Evolutionary conservation across 2,329 filamentous ascomycete genomes (phyloP).

Genomic region (Pseudogymnoascus sp.): DNA sequence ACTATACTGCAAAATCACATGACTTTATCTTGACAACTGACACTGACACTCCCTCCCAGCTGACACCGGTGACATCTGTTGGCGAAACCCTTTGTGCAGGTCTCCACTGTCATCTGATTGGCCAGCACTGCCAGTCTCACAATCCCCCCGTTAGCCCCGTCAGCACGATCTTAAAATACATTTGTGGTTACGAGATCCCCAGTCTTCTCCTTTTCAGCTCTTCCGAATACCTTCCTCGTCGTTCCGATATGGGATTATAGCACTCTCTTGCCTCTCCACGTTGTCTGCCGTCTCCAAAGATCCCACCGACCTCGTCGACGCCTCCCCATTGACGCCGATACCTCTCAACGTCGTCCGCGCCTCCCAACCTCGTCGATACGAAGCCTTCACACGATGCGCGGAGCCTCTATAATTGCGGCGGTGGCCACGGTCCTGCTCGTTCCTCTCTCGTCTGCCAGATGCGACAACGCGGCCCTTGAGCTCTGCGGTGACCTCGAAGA

Average conservation of each 20-base stretch:
- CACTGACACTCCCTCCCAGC: not conserved
- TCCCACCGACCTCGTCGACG: too few species aligned
- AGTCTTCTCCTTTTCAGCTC: constrained; percentile 1
- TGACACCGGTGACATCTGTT: not conserved
- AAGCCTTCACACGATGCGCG: not conserved
- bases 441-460: not conserved
- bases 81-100: constrained; percentile 1
- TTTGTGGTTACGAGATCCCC: not conserved
- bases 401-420: not conserved
- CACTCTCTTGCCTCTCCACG: not conserved
- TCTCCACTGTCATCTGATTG: not conserved
- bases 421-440: constrained; percentile 6
- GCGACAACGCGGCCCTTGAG: not conserved
- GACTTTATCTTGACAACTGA: not conserved
- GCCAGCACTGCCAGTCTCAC: not conserved
- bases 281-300: not conserved
- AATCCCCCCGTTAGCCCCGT: not conserved
- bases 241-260: constrained; percentile 3
- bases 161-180: constrained; percentile 5
- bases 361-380: too few species aligned
- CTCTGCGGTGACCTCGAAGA: not conserved
- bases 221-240: not conserved
- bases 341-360: too few species aligned
- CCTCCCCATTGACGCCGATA: too few species aligned
- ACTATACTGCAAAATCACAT: not conserved